phyloP scores from a whole-genome alignment of 768 basidiomycete genomes.

The Hemileccinum rubropunctum region DNA sequence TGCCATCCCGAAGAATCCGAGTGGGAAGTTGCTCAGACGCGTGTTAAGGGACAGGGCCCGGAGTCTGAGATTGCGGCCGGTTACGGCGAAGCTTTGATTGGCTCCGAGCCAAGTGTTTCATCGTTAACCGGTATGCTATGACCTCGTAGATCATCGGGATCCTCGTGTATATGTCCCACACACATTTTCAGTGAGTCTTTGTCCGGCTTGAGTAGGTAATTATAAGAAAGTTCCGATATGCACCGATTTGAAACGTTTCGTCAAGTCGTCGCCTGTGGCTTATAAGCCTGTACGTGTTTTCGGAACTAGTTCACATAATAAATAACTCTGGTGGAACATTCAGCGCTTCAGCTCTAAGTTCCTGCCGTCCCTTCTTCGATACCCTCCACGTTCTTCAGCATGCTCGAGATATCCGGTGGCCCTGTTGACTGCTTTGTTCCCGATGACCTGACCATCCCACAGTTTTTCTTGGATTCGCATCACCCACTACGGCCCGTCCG shows the following conservation, averaged over 20 bases:
- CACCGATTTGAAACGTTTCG: too few species aligned
- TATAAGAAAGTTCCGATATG: too few species aligned
- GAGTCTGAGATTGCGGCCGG: slow-evolving; percentile 2
- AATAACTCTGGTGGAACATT: too few species aligned
- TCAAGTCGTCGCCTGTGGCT: too few species aligned
- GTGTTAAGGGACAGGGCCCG: slow-evolving; percentile 52
- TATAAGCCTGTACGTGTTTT: too few species aligned
- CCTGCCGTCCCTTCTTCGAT: too few species aligned
- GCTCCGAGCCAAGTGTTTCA: neutral
- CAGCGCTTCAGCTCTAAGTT: too few species aligned
- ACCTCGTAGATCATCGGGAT: too few species aligned
- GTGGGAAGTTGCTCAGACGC: slow-evolving; percentile 63
- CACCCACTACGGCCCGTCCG: slow-evolving; percentile 46
- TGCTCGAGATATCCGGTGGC: slow-evolving; percentile 25
- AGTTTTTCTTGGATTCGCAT: slow-evolving; percentile 56
- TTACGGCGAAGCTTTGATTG: slow-evolving; percentile 30
- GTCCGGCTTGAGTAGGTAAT: too few species aligned
- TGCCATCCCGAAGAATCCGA: slow-evolving; percentile 65
- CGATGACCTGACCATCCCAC: slow-evolving; percentile 61
- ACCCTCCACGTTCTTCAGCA: neutral
- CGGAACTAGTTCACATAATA: neutral
- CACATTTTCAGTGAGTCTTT: too few species aligned
- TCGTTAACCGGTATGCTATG: too few species aligned
- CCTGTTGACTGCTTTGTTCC: slow-evolving; percentile 44
- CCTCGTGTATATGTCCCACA: too few species aligned